Percentiles rank a stretch among this genome's conserved stretches.
phyloP scores from a whole-genome alignment of 1,139 yeast species.

The Candida anutae region DNA sequence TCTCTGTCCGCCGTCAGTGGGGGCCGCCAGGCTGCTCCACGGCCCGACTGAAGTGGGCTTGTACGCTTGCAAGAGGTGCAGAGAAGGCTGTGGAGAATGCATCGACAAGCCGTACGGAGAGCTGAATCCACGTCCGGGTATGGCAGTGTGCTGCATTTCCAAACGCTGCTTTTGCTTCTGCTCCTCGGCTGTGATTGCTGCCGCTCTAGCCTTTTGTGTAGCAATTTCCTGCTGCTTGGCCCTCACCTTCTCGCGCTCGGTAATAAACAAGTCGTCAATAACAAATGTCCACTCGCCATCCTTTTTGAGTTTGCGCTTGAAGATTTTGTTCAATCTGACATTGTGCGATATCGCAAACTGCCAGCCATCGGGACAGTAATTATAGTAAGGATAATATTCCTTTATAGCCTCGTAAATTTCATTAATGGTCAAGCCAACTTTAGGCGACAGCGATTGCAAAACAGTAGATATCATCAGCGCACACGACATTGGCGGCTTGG shows the following conservation, averaged over 20 bases:
- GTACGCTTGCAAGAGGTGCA: constrained; percentile 16
- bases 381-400: constrained; percentile 82
- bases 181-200: constrained; percentile 47
- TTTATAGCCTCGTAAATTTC: constrained; percentile 84
- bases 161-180: constrained; percentile 34
- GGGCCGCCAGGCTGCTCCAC: background rate
- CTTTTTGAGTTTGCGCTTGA: constrained; percentile 64
- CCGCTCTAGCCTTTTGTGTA: constrained; percentile 51
- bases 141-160: constrained; percentile 22
- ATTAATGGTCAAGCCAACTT: constrained; percentile 69
- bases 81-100: constrained; percentile 15
- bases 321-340: constrained; percentile 75
- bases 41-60: constrained; percentile 7
- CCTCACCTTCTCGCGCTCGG: constrained; percentile 71
- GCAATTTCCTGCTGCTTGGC: constrained; percentile 61
- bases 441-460: constrained; percentile 53
- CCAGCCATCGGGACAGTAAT: constrained; percentile 97
- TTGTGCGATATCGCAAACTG: constrained; percentile 90
- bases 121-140: constrained; percentile 19
- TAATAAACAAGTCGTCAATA: constrained; percentile 73
- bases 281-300: constrained; percentile 94
- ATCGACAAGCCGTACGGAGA: constrained; percentile 19
- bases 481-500: constrained; percentile 75
- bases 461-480: constrained; percentile 77
- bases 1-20: constrained; percentile 12